Evolutionary conservation across 805 yeast species (phyloP).

Genomic region (Cyberlindnera maritima): DNA sequence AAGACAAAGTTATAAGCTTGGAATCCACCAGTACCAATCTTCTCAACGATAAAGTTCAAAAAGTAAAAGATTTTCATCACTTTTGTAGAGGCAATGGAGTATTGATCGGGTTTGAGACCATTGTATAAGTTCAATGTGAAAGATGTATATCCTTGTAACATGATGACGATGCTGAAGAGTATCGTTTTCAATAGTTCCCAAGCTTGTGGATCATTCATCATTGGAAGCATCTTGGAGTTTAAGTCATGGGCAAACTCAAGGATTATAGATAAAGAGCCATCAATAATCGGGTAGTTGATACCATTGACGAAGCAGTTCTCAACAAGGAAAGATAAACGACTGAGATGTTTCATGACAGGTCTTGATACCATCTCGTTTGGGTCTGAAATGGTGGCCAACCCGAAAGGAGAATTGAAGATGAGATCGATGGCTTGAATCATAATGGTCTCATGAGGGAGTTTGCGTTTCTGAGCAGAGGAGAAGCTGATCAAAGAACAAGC

Average conservation of each 20-base stretch:
- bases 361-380: constrained; percentile 1
- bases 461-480: constrained; percentile 15
- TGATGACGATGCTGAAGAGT: constrained; percentile 46
- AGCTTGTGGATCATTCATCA: constrained; percentile 14
- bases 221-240: constrained; percentile 5
- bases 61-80: constrained; percentile 42
- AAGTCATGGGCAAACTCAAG: constrained; percentile 14
- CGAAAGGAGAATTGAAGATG: constrained; percentile 23
- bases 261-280: constrained; percentile 15
- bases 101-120: constrained; percentile 14
- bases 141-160: constrained; percentile 48
- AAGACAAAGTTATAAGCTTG: constrained; percentile 61
- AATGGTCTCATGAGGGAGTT: constrained; percentile 22
- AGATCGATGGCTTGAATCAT: constrained; percentile 18
- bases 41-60: constrained; percentile 45
- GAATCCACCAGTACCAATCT: constrained; percentile 64
- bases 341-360: constrained; percentile 49
- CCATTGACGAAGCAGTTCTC: constrained; percentile 34
- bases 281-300: constrained; percentile 16
- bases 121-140: constrained; percentile 33
- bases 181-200: constrained; percentile 41
- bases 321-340: constrained; percentile 44
- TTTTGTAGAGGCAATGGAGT: constrained; percentile 27
- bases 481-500: constrained; percentile 24
- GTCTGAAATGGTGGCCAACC: constrained; percentile 11